Base-by-base conservation (phyloP, 2,329 filamentous ascomycete genomes). In the Westerdykella ornata region DNA sequence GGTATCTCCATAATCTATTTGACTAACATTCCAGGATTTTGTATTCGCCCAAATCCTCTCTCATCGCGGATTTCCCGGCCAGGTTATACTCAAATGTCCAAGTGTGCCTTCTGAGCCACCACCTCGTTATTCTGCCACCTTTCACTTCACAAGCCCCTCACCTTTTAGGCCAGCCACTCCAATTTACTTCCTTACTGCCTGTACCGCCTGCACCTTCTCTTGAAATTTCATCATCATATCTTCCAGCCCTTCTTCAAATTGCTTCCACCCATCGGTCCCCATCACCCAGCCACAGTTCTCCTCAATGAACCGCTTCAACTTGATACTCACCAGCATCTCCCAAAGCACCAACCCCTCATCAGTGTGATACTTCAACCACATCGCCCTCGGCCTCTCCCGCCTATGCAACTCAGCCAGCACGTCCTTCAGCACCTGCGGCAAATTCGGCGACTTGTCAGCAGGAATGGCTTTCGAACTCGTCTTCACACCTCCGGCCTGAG, bases 151-250 rank as follows among this genome's bases (percentile, higher is more conserved):
- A n/a, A n/a, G n/a, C n/a, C n/a, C n/a, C n/a, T n/a, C n/a, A 26
- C 22, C 7, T 9, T 11, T 11, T 9, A 26, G 7, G 12, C 22
- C 22, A 26, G 22, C 20, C 22, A 26, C 8, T 7, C 12, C 22
- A 26, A 7, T 59, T 41, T 61, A 60, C 37, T 51, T 55, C 35
- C 46, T 53, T 3, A 54, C 57, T 1, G 53, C 54, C 31, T 56
- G 58, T 29, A 54, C 18, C 45, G 59, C 45, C 58, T 59, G 42
- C 13, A 53, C 46, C 11, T 47, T 42, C 3, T 37, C 42, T 38
- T 47, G 17, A 1, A 56, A 44, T 35, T 11, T 45, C 12, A 9
- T 22, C 42, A 48, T 46, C n/a, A 52, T 13, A n/a, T 16, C 16
- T n/a, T 18, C 37, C 13, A 35, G 34, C 14, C 36, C 41, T 5